These are phyloP conservation scores for Colletotrichum sp. DNA, from an alignment of 2,329 filamentous ascomycete genomes.

Conservation along the genomic window DNA sequence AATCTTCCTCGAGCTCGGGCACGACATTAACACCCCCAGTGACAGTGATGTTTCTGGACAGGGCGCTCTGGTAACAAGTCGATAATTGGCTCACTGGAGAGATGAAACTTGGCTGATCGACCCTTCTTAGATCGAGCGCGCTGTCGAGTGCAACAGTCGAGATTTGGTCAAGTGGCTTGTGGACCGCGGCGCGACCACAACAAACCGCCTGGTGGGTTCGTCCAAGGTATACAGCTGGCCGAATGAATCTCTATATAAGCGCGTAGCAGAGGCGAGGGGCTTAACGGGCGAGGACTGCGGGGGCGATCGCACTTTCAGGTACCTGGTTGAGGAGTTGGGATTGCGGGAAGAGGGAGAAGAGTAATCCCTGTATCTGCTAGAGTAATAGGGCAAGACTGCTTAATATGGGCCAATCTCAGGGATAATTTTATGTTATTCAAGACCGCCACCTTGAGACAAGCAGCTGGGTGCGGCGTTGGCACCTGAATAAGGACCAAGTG, in stretches of 20 bases:
- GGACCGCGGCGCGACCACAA: background rate
- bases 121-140: background rate
- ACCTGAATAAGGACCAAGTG: background rate
- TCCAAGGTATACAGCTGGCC: background rate
- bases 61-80: background rate
- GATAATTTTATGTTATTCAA: background rate
- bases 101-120: accelerated
- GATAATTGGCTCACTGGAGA: background rate
- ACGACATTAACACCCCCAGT: background rate
- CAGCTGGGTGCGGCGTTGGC: no score
- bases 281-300: background rate
- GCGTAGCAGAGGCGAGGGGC: background rate
- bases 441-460: no score
- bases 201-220: background rate
- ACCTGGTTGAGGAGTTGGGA: background rate
- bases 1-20: background rate
- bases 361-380: background rate
- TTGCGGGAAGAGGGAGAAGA: background rate
- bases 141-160: background rate
- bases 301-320: background rate
- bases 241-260: background rate
- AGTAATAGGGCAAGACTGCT: accelerated
- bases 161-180: background rate
- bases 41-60: background rate
- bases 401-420: accelerated